Percentiles rank a stretch among this genome's conserved stretches.
These are phyloP conservation scores for Backusella mclennaniae DNA, from an alignment of 192 early-diverging fungal genomes.

Conservation along the genomic window DNA sequence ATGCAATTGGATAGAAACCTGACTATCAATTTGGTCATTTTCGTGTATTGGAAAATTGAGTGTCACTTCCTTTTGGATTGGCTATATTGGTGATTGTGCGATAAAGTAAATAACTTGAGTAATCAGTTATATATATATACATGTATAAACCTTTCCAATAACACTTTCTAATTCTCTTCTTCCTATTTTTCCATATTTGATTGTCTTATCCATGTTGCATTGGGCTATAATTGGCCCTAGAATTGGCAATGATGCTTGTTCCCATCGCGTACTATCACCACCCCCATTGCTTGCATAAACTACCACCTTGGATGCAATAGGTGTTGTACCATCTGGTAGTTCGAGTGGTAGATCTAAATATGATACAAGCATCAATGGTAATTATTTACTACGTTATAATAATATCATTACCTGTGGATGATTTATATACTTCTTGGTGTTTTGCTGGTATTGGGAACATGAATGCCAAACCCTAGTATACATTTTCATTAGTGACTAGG, in stretches of 20 bases:
- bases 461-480: constrained; percentile 61
- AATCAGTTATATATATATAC: neutral
- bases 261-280: constrained; percentile 40
- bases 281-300: constrained; percentile 47
- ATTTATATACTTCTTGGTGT: constrained; percentile 46
- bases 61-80: constrained; percentile 27
- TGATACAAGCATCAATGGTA: neutral
- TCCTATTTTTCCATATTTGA: constrained; percentile 36
- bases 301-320: constrained; percentile 61
- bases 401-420: constrained; percentile 37
- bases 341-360: constrained; percentile 59
- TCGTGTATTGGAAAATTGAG: constrained; percentile 36
- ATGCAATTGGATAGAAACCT: constrained; percentile 44
- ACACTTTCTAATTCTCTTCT: constrained; percentile 45
- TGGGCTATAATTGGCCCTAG: constrained; percentile 35
- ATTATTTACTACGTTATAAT: neutral
- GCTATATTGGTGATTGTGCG: neutral
- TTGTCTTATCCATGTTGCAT: constrained; percentile 21
- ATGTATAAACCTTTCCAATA: constrained; percentile 42
- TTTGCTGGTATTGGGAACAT: constrained; percentile 65
- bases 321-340: constrained; percentile 71
- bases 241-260: constrained; percentile 35
- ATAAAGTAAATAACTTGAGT: neutral
- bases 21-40: constrained; percentile 6
- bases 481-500: neutral